phyloP scores from a whole-genome alignment of 139 green algal genomes.

The Volvox reticuliferus region DNA sequence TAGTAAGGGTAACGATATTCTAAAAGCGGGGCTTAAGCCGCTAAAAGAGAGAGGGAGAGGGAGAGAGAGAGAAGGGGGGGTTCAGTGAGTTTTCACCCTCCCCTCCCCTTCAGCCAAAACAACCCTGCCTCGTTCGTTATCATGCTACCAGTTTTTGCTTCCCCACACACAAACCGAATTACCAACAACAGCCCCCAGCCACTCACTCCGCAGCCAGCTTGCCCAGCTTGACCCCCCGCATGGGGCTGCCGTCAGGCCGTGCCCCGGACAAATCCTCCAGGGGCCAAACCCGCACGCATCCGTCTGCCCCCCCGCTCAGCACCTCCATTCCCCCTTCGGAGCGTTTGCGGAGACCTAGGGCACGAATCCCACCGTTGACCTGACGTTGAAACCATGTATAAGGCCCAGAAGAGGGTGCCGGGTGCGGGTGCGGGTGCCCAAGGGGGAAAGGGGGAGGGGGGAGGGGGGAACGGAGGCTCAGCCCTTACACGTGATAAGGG shows the following conservation, averaged over 20 bases:
- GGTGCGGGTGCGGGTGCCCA: background rate
- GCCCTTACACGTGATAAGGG: too few species aligned
- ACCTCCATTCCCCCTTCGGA: constrained; percentile 23
- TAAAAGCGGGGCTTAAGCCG: too few species aligned
- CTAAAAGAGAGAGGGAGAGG: too few species aligned
- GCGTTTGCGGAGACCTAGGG: constrained; percentile 44
- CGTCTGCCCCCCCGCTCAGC: constrained; percentile 58
- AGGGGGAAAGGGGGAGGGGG: background rate
- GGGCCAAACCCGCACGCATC: constrained; percentile 46
- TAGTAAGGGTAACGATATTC: too few species aligned
- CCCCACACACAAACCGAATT: too few species aligned
- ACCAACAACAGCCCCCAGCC: too few species aligned
- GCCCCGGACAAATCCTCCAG: constrained; percentile 47
- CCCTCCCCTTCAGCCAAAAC: background rate
- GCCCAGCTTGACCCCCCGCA: constrained; percentile 39
- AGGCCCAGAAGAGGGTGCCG: too few species aligned
- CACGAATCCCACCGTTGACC: constrained; percentile 51
- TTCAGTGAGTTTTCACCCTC: background rate
- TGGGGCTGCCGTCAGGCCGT: constrained; percentile 44
- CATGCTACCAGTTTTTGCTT: too few species aligned
- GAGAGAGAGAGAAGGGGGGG: background rate
- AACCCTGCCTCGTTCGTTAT: too few species aligned
- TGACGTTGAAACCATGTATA: background rate
- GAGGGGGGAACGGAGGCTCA: too few species aligned
- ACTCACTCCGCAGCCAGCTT: background rate